Conservation (phyloP, 495 filamentous ascomycete genomes). For the Pyronema domesticum region DNA sequence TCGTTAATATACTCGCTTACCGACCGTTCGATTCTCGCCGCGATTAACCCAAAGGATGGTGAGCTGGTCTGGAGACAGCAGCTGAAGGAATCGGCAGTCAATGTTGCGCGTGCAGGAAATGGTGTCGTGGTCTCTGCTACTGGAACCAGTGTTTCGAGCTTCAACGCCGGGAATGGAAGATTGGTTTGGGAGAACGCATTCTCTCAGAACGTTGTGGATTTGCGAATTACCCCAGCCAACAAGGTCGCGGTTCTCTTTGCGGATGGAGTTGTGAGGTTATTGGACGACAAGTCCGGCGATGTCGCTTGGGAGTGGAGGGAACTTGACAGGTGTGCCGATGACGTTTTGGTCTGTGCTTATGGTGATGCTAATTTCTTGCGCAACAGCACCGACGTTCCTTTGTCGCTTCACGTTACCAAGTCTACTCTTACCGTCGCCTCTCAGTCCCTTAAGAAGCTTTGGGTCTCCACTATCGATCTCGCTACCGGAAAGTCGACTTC, state of each 20-base stretch:
- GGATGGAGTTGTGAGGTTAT: constrained; percentile 44
- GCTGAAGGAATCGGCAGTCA: constrained; percentile 29
- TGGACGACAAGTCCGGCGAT: constrained; percentile 55
- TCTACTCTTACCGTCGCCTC: constrained; percentile 5
- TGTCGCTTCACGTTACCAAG: constrained; percentile 11
- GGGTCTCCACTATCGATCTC: constrained; percentile 8
- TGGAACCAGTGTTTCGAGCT: constrained; percentile 51
- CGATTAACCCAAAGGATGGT: constrained; percentile 76
- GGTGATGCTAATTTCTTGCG: not conserved
- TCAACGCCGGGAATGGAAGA: constrained; percentile 67
- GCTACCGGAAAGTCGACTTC: constrained; percentile 6
- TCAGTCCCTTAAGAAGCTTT: constrained; percentile 13
- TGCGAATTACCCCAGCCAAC: constrained; percentile 66
- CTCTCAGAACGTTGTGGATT: constrained; percentile 44
- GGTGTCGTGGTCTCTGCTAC: constrained; percentile 55
- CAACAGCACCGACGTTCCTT: constrained; percentile 9
- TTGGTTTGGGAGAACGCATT: constrained; percentile 53
- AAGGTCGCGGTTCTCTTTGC: constrained; percentile 55
- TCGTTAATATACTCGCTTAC: constrained; percentile 83
- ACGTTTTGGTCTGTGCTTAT: not conserved
- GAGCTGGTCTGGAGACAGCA: constrained; percentile 71
- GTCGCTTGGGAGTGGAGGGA: constrained; percentile 52
- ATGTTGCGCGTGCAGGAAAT: constrained; percentile 51
- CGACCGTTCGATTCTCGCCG: constrained; percentile 61
- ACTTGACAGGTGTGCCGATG: constrained; percentile 8